A percentile compares a stretch with the other conserved stretches of the same genome.
Evolutionary conservation across 2,329 filamentous ascomycete genomes (phyloP).

Genomic region (Emmonsiellopsis sp.): DNA sequence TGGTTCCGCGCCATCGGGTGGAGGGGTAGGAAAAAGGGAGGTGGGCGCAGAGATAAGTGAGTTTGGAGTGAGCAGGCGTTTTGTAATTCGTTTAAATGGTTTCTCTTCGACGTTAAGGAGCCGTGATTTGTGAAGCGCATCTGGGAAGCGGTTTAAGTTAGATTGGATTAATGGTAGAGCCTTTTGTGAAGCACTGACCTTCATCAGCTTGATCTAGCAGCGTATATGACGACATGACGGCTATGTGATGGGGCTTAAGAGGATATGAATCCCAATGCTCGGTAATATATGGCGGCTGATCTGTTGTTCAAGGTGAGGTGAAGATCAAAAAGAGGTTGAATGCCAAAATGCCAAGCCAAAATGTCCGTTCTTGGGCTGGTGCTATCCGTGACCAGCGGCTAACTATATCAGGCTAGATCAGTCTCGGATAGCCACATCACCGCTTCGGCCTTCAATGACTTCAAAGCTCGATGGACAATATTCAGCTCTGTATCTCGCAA

Average conservation of each 20-base stretch:
- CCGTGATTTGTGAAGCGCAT: slow-evolving; percentile 77
- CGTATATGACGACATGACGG: slow-evolving; percentile 49
- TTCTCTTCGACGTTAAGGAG: slow-evolving; percentile 87
- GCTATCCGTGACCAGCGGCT: not conserved
- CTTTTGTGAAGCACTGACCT: slow-evolving; percentile 20
- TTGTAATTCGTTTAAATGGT: slow-evolving; percentile 80
- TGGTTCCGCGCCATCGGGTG: slow-evolving; percentile 48
- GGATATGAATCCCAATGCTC: not conserved
- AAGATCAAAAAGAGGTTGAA: not conserved
- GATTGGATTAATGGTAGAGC: not conserved
- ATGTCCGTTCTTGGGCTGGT: not conserved
- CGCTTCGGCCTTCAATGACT: no score
- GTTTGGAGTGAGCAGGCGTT: slow-evolving; percentile 63
- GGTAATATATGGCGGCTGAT: not conserved
- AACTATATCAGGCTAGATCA: not conserved
- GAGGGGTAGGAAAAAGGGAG: slow-evolving; percentile 55
- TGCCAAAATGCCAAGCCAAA: not conserved
- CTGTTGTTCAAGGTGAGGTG: not conserved
- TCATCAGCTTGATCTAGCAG: slow-evolving; percentile 63
- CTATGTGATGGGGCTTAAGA: not conserved
- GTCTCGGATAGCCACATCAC: not conserved
- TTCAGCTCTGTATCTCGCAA: no score
- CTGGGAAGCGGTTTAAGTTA: slow-evolving; percentile 30
- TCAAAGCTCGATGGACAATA: no score
- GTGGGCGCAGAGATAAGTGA: slow-evolving; percentile 51